These are phyloP conservation scores for Sclerotinia trifoliorum DNA, from an alignment of 2,329 filamentous ascomycete genomes.

Conservation along the genomic window DNA sequence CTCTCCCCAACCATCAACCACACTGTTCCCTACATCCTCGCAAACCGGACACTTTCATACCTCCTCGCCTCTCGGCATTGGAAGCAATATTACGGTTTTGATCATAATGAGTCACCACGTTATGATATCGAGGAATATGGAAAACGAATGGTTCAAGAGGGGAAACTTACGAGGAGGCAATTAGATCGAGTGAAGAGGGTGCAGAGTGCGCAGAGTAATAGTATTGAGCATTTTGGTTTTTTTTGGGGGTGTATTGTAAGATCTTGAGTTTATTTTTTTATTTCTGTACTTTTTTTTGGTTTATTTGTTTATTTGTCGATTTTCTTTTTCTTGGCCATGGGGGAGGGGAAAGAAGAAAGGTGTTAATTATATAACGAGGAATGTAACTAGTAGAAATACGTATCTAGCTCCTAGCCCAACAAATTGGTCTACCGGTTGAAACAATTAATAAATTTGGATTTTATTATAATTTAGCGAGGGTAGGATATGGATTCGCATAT, in stretches of 20 bases:
- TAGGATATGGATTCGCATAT: neutral
- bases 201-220: slow-evolving; percentile 1
- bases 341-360: too few species aligned
- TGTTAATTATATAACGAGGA: too few species aligned
- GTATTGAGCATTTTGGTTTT: neutral
- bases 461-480: neutral
- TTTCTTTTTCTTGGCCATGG: too few species aligned
- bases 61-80: neutral
- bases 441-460: neutral
- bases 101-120: neutral
- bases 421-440: neutral
- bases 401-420: neutral
- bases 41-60: neutral
- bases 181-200: neutral
- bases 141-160: neutral
- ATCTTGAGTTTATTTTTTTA: too few species aligned
- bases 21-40: neutral
- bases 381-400: too few species aligned
- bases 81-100: slow-evolving; percentile 4
- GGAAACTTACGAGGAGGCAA: neutral
- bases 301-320: too few species aligned
- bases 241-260: neutral
- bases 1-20: neutral
- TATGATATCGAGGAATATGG: slow-evolving; percentile 1
- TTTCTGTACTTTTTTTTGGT: too few species aligned